phyloP scores from a whole-genome alignment of 2,329 filamentous ascomycete species.

The Kalaharituber pfeilii region DNA sequence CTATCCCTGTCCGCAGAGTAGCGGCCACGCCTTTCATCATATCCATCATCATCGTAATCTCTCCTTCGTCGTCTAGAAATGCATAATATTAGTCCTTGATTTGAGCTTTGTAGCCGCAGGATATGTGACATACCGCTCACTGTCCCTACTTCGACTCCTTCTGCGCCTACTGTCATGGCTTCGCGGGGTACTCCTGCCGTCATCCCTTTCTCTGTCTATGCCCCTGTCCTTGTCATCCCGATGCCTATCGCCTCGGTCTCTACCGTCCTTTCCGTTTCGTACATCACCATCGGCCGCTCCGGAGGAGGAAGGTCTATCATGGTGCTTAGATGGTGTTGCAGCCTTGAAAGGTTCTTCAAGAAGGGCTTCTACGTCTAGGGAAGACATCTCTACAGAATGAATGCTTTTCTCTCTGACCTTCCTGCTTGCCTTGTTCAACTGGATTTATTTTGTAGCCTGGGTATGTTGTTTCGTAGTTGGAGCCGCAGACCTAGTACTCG shows the following conservation, averaged over 20 bases:
- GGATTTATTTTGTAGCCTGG: too few relatives aligned
- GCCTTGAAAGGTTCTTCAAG: conserved; percentile 40
- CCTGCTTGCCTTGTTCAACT: too few relatives aligned
- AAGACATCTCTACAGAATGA: conserved; percentile 38
- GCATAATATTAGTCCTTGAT: conserved; percentile 33
- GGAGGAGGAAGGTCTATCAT: conserved; percentile 42
- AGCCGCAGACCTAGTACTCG: too few relatives aligned
- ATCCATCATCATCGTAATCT: conserved; percentile 35
- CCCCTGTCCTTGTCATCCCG: conserved; percentile 34
- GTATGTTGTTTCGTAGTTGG: too few relatives aligned
- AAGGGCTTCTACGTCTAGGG: conserved; percentile 72
- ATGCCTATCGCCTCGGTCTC: conserved; percentile 37
- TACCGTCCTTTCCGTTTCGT: conserved; percentile 33
- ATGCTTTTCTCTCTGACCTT: not conserved
- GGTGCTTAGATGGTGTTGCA: conserved; percentile 28
- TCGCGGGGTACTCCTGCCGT: conserved; percentile 44
- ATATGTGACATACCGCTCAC: conserved; percentile 47
- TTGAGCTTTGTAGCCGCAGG: conserved; percentile 40
- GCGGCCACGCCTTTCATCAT: conserved; percentile 31
- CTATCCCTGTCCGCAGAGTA: conserved; percentile 32
- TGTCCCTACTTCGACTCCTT: conserved; percentile 61
- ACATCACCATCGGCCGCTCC: conserved; percentile 37
- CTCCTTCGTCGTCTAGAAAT: conserved; percentile 35
- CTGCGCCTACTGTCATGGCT: conserved; percentile 57
- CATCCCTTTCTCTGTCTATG: conserved; percentile 40